A percentile compares a stretch with the other conserved stretches of the same genome.
These are phyloP conservation scores for Boletus barrowsii DNA, from an alignment of 768 basidiomycete genomes.

Conservation along the genomic window DNA sequence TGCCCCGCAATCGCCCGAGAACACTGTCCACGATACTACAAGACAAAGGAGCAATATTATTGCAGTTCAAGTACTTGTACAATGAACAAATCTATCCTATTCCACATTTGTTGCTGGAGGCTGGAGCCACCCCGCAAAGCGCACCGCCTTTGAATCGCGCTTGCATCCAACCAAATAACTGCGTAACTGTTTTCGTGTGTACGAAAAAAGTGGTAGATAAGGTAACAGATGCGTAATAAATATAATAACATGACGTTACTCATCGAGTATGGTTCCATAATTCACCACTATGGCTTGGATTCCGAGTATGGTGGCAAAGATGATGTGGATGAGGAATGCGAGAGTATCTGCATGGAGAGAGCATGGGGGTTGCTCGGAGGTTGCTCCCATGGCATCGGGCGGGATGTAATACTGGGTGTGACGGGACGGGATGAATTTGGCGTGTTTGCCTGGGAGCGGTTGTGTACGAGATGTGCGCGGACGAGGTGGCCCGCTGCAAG, in stretches of 20 bases:
- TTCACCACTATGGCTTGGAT: constrained; percentile 17
- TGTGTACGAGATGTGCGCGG: constrained; percentile 89
- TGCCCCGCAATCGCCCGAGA: too few species aligned
- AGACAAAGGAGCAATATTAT: neutral
- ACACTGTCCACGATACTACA: too few species aligned
- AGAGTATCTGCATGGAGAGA: constrained; percentile 16
- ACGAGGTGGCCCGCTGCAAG: constrained; percentile 95
- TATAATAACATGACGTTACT: constrained; percentile 8
- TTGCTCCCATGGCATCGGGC: constrained; percentile 25
- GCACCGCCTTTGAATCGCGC: neutral
- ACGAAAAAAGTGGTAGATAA: constrained; percentile 13
- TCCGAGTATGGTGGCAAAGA: constrained; percentile 44
- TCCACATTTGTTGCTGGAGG: neutral
- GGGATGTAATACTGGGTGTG: constrained; percentile 46
- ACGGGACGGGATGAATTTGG: constrained; percentile 62
- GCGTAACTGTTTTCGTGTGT: neutral
- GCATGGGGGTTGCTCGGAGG: constrained; percentile 8
- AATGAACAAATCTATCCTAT: constrained; percentile 22
- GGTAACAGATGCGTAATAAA: constrained; percentile 25
- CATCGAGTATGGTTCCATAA: constrained; percentile 1
- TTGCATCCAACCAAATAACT: neutral
- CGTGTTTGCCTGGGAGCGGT: constrained; percentile 79
- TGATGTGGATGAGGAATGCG: constrained; percentile 37
- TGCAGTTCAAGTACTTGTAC: constrained; percentile 13
- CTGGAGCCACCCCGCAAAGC: neutral